Evolutionary conservation across 768 basidiomycete genomes (phyloP), one percentile per base, ranked within the genome.

Genomic region (Lactarius deliciosus): DNA sequence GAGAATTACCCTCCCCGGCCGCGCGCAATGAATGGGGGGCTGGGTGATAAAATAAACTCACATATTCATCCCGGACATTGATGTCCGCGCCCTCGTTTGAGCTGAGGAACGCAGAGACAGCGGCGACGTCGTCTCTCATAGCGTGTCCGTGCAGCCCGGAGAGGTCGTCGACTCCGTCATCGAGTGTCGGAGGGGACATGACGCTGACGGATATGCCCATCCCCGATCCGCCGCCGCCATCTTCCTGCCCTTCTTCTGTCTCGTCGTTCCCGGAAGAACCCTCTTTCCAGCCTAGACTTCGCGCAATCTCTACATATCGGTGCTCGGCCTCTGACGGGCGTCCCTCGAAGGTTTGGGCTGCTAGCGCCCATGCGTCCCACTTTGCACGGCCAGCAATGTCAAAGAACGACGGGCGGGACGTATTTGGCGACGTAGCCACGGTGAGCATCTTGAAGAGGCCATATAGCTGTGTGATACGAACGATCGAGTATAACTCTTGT

Each of bases 361-460:
- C 75, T 15, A 77, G 72, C 57, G 73, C 81, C 92, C 92, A 94
- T 2, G 91, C 90, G 74, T 94, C 91, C 92, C 92, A 94, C 74
- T 94, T 94, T 2, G 91, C 91, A 22, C 90, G 80, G 18, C 88
- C 91, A 2, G 88, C 81, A 76, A 90, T 81, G 71, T 94, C 91
- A 74, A 94, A 90, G 50, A 94, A 78, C 25, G 86, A 87, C 3
- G 92, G 92, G 3, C 89, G 84, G 16, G 85, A 73, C 36, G 79
- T 80, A 45, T 77, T 79, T 15, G 92, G 92, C 5, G 76, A 75
- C 5, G 74, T 70, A 1, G 87, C 81, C 25, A 86, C 81, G 11
- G 88, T 92, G 22, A 92, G 75, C 74, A 79, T 84, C 75, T 94
- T 94, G 85, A 85, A 94, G 63, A 94, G 78, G 63, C 88, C 91